Conservation (phyloP, 768 basidiomycete species). For the Roridomyces roridus region DNA sequence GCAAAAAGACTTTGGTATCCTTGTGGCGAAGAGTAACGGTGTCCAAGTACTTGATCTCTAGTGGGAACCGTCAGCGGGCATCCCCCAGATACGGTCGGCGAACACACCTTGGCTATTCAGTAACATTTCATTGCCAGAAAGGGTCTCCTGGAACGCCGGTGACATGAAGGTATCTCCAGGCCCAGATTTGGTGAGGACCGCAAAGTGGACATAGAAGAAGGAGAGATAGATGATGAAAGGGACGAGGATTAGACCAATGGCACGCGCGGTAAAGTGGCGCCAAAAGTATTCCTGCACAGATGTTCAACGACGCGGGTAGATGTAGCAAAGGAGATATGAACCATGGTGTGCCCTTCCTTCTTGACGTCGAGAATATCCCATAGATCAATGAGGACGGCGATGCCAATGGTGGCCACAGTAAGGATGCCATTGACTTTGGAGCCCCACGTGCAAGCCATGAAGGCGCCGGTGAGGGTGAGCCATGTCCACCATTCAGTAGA, state of each 20-base stretch:
- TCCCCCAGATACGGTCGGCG: background rate
- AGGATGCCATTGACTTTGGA: constrained; percentile 98
- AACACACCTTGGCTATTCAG: constrained; percentile 86
- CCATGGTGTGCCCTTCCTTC: constrained; percentile 72
- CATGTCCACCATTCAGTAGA: constrained; percentile 93
- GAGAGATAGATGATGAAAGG: constrained; percentile 91
- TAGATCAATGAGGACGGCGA: constrained; percentile 90
- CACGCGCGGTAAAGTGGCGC: constrained; percentile 88
- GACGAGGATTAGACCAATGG: constrained; percentile 83
- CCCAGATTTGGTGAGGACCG: constrained; percentile 86
- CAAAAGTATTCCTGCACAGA: constrained; percentile 83
- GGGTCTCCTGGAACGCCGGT: constrained; percentile 96
- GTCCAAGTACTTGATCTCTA: constrained; percentile 95
- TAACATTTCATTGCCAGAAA: constrained; percentile 89
- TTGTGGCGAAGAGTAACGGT: constrained; percentile 88
- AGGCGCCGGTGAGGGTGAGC: constrained; percentile 87
- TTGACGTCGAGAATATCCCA: constrained; percentile 92
- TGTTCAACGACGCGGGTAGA: background rate
- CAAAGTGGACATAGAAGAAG: constrained; percentile 96
- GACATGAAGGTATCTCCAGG: constrained; percentile 98
- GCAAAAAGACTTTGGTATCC: constrained; percentile 91
- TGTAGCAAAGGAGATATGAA: constrained; percentile 8
- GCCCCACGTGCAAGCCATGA: constrained; percentile 95
- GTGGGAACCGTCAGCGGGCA: background rate
- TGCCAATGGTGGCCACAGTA: constrained; percentile 87